Conservation (phyloP, 352 stramenopile species). For the Phytophthora cryptogea region DNA sequence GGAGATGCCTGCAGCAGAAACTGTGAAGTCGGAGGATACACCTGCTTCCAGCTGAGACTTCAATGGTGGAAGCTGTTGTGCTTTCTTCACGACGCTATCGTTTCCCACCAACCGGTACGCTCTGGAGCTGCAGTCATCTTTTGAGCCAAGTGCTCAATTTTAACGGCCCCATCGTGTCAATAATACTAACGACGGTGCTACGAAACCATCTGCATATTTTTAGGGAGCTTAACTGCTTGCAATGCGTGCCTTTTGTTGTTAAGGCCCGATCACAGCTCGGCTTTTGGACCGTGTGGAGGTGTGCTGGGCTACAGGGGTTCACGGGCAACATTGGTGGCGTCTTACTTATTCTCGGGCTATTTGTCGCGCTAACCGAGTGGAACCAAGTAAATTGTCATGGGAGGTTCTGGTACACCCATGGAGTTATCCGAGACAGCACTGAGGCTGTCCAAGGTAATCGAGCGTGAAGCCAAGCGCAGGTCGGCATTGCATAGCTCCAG, state of each 20-base stretch:
- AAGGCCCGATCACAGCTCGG: slow-evolving; percentile 1
- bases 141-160: not conserved
- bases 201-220: slow-evolving; percentile 34
- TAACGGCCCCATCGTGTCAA: slow-evolving; percentile 3
- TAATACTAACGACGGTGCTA: slow-evolving; percentile 7
- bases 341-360: not conserved
- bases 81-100: not conserved
- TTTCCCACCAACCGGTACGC: not conserved
- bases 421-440: slow-evolving; percentile 65
- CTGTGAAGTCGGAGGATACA: not conserved
- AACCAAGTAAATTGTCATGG: slow-evolving; percentile 8
- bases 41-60: slow-evolving; percentile 10
- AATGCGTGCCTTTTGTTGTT: slow-evolving; percentile 19
- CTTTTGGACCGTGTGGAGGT: slow-evolving; percentile 1
- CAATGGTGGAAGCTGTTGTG: not conserved
- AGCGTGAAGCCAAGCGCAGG: slow-evolving; percentile 55
- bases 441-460: slow-evolving; percentile 69
- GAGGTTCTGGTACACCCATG: slow-evolving; percentile 4
- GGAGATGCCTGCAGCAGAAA: slow-evolving; percentile 2
- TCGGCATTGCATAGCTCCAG: slow-evolving; percentile 37
- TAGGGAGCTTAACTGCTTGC: slow-evolving; percentile 27
- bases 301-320: not conserved
- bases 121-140: not conserved
- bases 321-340: not conserved
- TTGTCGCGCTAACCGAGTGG: not conserved